Conservation (phyloP, 2,329 filamentous ascomycete species). For the Colletotrichum sp. region DNA sequence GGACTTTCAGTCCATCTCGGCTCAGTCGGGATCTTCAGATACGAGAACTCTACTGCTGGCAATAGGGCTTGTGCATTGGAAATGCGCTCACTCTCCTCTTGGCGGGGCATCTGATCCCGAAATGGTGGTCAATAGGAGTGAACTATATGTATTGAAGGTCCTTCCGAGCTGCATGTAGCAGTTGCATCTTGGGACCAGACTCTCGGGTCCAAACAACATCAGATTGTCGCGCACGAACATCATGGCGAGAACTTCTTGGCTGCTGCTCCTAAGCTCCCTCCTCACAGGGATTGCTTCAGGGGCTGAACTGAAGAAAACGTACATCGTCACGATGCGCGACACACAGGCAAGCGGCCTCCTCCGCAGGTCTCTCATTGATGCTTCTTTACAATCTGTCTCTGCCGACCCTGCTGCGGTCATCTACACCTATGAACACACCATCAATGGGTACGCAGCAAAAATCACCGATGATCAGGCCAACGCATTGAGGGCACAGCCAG, state of each 20-base stretch:
- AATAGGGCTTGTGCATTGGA: background rate
- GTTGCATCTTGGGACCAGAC: background rate
- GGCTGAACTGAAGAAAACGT: background rate
- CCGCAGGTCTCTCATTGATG: background rate
- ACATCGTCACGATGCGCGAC: background rate
- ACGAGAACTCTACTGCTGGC: background rate
- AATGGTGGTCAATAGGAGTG: background rate
- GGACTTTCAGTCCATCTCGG: background rate
- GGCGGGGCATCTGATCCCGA: background rate
- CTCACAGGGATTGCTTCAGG: background rate
- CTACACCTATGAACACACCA: constrained; percentile 10
- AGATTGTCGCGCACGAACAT: background rate
- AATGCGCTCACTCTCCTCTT: background rate
- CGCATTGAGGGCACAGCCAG: background rate
- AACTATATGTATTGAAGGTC: background rate
- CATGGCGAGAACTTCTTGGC: background rate
- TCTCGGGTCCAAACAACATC: background rate
- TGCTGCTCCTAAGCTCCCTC: background rate
- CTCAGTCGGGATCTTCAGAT: background rate
- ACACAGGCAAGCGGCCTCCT: background rate
- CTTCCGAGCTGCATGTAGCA: background rate
- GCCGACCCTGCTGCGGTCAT: background rate
- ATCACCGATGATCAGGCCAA: constrained; percentile 10
- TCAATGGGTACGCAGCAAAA: constrained; percentile 14
- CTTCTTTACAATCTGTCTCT: background rate